Percentiles rank a stretch among this genome's conserved stretches.
These are phyloP conservation scores for Sporothrix humicola DNA, from an alignment of 2,329 filamentous ascomycete species.

Conservation along the genomic window DNA sequence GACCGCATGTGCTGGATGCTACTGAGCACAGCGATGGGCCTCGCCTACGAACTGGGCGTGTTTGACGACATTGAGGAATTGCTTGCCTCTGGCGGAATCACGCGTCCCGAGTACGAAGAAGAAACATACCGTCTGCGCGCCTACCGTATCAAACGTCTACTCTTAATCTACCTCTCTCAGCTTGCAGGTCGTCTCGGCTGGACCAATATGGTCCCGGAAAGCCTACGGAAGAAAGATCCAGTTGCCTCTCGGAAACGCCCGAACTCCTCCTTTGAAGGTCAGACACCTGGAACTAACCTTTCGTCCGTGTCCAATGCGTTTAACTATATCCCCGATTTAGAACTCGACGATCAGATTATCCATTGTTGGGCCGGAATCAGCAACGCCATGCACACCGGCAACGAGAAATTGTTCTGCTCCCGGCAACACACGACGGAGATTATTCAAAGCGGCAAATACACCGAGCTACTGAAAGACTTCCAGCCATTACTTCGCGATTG, in stretches of 20 bases:
- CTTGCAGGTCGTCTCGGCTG: constrained; percentile 91
- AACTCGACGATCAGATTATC: constrained; percentile 71
- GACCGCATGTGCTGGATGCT: constrained; percentile 99
- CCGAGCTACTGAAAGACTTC: constrained; percentile 79
- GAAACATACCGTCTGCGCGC: constrained; percentile 78
- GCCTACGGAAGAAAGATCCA: constrained; percentile 63
- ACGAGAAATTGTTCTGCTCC: constrained; percentile 85
- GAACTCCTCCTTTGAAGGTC: constrained; percentile 45
- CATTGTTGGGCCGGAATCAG: constrained; percentile 96
- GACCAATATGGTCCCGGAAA: constrained; percentile 88
- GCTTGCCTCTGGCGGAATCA: constrained; percentile 63
- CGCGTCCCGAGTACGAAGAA: constrained; percentile 72
- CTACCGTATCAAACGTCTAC: constrained; percentile 79
- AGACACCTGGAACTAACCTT: constrained; percentile 64
- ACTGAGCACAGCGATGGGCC: constrained; percentile 83
- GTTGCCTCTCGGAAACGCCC: constrained; percentile 50
- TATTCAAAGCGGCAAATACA: constrained; percentile 85
- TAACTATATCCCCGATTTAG: constrained; percentile 70
- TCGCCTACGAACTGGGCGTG: constrained; percentile 92
- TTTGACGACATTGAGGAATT: constrained; percentile 87
- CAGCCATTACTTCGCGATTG: constrained; percentile 78
- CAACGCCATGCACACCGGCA: constrained; percentile 88
- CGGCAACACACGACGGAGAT: constrained; percentile 86
- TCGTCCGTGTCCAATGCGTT: constrained; percentile 64
- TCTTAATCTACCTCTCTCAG: constrained; percentile 91